Base-by-base conservation (phyloP, 1,139 yeast species). In the Debaryomyces psychrophilus region DNA sequence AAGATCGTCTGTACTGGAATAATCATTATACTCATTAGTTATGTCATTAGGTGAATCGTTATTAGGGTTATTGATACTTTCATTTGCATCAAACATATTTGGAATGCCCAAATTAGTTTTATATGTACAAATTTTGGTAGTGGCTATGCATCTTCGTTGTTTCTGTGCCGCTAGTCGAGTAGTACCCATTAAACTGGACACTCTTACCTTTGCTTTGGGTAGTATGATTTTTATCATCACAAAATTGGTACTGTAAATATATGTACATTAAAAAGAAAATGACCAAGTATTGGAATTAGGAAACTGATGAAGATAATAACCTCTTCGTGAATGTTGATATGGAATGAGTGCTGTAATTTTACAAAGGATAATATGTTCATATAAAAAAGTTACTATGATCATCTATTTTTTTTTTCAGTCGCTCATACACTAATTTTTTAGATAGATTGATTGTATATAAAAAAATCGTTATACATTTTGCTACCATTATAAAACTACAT, bases 191-290 rank as follows among this genome's bases (percentile, higher is more conserved):
- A 38, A 17, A 8, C 28, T 28, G 15, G 22, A 17, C n/a, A 27
- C 20, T 45, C 51, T 44, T 48, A 50, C 49, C 38, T 45, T 45
- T 22, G 44, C 51, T 28, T 37, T 46, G 9, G 44, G 48, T 34
- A 46, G 45, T 28, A 49, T 47, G 50, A 38, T 18, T 38, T 28
- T 38, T 27, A 38, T 28, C 34, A 38, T 28, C 41, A 38, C 18
- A 18, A 20, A 12, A 20, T 29, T 28, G 15, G 33, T 33, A n/a
- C 3, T 33, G 25, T 25, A 20, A 18, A 18, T 20, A 20, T 33
- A 33, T 18, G n/a, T 33, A 11, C 36, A 33, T 33, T 33, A 33
- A 33, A 33, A 18, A 18, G 12, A 31, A 33, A 15, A 29, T 8
- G 11, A 5, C 33, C 11, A 29, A 28, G n/a, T 14, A 15, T 11